These are phyloP conservation scores for Metarhizium robertsii DNA, from an alignment of 2,329 filamentous ascomycete species.

Conservation along the genomic window DNA sequence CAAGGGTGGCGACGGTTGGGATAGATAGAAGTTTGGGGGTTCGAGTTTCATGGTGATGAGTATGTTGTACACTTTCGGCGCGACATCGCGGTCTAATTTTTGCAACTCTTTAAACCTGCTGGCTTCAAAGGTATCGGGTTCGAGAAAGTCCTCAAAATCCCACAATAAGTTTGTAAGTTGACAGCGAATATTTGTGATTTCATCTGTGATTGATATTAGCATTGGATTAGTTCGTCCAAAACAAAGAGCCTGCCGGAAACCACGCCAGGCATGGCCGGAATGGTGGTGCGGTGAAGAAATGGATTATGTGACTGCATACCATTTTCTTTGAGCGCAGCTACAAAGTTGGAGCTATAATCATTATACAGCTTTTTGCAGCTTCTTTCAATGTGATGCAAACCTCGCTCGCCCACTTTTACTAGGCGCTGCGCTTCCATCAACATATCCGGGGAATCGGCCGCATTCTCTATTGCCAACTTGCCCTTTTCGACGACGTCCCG, in stretches of 20 bases:
- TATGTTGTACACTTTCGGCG: conserved; percentile 39
- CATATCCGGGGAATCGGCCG: conserved; percentile 35
- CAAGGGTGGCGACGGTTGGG: conserved; percentile 17
- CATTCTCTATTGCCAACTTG: conserved; percentile 36
- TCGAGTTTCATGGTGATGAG: conserved; percentile 46
- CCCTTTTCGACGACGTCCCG: conserved; percentile 44
- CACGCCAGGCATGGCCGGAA: not conserved
- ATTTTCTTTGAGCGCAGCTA: conserved; percentile 43
- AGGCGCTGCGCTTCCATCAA: conserved; percentile 38
- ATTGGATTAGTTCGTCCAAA: not conserved
- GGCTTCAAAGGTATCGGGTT: conserved; percentile 39
- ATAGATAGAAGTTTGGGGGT: conserved; percentile 15
- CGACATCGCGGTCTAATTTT: conserved; percentile 36
- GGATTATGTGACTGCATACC: conserved; percentile 26
- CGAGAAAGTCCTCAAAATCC: conserved; percentile 47
- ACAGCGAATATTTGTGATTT: conserved; percentile 37
- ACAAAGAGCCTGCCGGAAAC: not conserved
- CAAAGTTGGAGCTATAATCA: conserved; percentile 40
- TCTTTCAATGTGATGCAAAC: conserved; percentile 40
- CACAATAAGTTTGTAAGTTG: conserved; percentile 42
- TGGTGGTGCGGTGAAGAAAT: not conserved
- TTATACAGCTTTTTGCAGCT: conserved; percentile 38
- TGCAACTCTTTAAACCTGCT: conserved; percentile 40
- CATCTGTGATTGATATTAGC: conserved; percentile 25
- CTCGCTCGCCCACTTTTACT: conserved; percentile 38